Evolutionary conservation across 768 basidiomycete genomes (phyloP).

Genomic region (Gymnopilus junonius): DNA sequence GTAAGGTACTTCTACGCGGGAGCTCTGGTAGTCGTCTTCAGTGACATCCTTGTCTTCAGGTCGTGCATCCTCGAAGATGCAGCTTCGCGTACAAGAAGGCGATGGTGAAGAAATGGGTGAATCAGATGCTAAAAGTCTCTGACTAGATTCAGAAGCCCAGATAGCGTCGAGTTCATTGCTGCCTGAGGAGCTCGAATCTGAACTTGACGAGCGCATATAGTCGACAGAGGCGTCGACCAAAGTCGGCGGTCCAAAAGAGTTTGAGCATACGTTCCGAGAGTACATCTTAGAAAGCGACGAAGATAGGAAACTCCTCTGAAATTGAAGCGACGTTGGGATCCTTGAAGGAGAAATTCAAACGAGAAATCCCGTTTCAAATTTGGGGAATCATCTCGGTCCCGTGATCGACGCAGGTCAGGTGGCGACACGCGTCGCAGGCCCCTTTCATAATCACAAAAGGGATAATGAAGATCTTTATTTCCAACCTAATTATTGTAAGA

Average conservation of each 20-base stretch:
- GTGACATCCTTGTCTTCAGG: not conserved
- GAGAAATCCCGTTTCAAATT: not conserved
- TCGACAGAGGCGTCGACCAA: conserved; percentile 5
- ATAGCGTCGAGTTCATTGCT: not conserved
- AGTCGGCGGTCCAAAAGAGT: not conserved
- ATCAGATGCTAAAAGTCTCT: not conserved
- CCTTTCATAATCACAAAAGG: no score
- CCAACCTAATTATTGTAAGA: no score
- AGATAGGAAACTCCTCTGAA: not conserved
- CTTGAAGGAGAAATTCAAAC: not conserved
- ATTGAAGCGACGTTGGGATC: not conserved
- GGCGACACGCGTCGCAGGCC: not conserved
- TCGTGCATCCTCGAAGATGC: not conserved
- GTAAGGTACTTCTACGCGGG: conserved; percentile 9
- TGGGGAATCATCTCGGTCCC: not conserved
- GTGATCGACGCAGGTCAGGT: not conserved
- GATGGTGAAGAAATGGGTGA: not conserved
- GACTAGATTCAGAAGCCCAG: not conserved
- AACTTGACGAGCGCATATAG: conserved; percentile 17
- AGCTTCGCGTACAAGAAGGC: conserved; percentile 5
- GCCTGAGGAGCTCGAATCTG: not conserved
- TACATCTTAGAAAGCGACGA: not conserved
- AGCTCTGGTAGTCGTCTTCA: not conserved
- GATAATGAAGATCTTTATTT: no score
- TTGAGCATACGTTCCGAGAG: not conserved